Evolutionary conservation across 2,329 filamentous ascomycete species (phyloP).

Genomic region (Plectosphaerella sp.): DNA sequence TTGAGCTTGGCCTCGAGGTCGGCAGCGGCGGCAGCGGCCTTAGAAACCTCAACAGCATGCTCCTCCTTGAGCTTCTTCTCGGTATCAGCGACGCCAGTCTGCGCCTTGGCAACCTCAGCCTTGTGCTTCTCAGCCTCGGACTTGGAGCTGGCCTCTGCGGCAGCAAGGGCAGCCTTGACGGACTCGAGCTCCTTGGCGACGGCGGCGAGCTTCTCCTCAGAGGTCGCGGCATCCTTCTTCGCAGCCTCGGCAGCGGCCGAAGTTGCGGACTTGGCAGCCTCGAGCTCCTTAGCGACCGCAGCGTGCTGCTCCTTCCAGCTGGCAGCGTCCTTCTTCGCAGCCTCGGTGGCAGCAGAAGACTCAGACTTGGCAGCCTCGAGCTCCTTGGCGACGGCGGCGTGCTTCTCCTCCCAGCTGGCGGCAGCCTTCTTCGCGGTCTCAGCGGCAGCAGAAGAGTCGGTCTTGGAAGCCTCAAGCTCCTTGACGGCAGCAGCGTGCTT

Average conservation of each 20-base stretch:
- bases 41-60: conserved; percentile 4
- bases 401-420: conserved; percentile 16
- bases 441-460: conserved; percentile 1
- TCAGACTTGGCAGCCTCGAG: conserved; percentile 17
- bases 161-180: not conserved
- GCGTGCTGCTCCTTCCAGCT: conserved; percentile 14
- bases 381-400: conserved; percentile 12
- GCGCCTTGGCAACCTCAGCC: conserved; percentile 10
- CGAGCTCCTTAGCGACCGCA: conserved; percentile 14
- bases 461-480: conserved; percentile 17
- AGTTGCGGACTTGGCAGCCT: conserved; percentile 15
- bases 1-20: not conserved
- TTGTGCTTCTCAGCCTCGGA: conserved; percentile 11
- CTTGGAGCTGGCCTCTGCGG: conserved; percentile 3
- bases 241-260: conserved; percentile 17
- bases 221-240: conserved; percentile 20
- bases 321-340: conserved; percentile 19
- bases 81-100: conserved; percentile 7
- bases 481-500: conserved; percentile 13
- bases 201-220: conserved; percentile 12
- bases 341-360: conserved; percentile 15
- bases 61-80: conserved; percentile 13
- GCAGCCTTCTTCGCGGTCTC: conserved; percentile 25
- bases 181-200: conserved; percentile 15
- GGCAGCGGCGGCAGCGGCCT: not conserved